These are phyloP conservation scores for Tephrocybe rancida DNA, from an alignment of 768 basidiomycete species.

Conservation along the genomic window DNA sequence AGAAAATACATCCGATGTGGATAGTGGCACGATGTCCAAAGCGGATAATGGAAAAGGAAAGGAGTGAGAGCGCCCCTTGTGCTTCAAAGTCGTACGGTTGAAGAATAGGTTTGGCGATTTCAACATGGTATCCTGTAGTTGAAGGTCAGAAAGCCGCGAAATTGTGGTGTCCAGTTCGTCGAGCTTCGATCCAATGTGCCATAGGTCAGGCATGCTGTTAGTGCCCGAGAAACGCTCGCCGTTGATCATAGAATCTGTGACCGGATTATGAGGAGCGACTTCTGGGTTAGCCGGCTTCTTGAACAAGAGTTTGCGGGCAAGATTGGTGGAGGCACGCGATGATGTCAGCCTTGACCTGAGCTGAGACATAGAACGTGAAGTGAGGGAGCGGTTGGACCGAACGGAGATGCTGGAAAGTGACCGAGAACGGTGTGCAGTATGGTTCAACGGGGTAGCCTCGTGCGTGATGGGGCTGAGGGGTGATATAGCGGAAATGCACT, in stretches of 20 bases:
- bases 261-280: neutral
- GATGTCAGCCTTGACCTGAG: slow-evolving; percentile 49
- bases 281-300: slow-evolving; percentile 34
- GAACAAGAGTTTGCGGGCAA: slow-evolving; percentile 58
- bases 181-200: slow-evolving; percentile 40
- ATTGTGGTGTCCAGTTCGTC: slow-evolving; percentile 21
- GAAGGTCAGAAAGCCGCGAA: slow-evolving; percentile 11
- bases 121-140: slow-evolving; percentile 3
- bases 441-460: slow-evolving; percentile 25
- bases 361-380: slow-evolving; percentile 48
- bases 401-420: slow-evolving; percentile 60
- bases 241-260: neutral
- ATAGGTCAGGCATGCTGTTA: slow-evolving; percentile 42
- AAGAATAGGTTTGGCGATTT: slow-evolving; percentile 2
- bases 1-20: slow-evolving; percentile 50
- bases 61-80: slow-evolving; percentile 64
- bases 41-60: slow-evolving; percentile 63
- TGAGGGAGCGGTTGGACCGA: slow-evolving; percentile 41
- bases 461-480: slow-evolving; percentile 18
- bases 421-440: slow-evolving; percentile 47
- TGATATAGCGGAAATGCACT: slow-evolving; percentile 12
- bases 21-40: slow-evolving; percentile 58
- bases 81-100: slow-evolving; percentile 29
- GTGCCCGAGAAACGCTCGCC: slow-evolving; percentile 24
- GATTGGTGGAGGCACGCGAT: slow-evolving; percentile 44